Evolutionary conservation across 306 rosid species (phyloP).

Genomic region (Rosa persica): DNA sequence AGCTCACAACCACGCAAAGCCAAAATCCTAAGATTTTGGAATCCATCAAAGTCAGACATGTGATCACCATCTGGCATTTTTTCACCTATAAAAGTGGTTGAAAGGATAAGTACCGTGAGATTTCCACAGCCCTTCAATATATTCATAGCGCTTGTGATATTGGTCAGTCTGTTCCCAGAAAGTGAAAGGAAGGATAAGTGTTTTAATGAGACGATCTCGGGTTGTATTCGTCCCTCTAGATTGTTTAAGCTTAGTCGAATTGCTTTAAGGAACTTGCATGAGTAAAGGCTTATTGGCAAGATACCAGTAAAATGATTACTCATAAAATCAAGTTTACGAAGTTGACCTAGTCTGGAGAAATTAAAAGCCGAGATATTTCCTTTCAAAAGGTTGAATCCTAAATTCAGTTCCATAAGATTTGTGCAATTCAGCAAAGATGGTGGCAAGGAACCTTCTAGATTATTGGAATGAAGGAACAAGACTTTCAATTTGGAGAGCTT

Average conservation of each 20-base stretch:
- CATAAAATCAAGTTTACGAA: not conserved
- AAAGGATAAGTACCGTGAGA: not conserved
- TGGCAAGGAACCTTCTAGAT: not conserved
- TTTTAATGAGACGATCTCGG: not conserved
- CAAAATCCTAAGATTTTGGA: not conserved
- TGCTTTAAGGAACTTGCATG: conserved; percentile 7
- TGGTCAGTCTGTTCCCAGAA: not conserved
- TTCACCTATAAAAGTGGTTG: not conserved
- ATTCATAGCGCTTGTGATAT: conserved; percentile 9
- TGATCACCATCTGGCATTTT: not conserved
- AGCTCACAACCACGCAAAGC: not conserved
- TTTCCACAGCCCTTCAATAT: not conserved
- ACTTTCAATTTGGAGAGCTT: conserved; percentile 7
- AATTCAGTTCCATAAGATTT: not conserved
- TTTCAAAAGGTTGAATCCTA: not conserved
- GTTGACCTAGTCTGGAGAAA: conserved; percentile 5
- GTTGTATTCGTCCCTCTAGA: conserved; percentile 7
- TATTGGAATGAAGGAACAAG: not conserved
- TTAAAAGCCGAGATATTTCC: conserved; percentile 6
- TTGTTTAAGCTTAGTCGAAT: not conserved
- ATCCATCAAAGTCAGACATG: not conserved
- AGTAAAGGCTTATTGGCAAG: conserved; percentile 1
- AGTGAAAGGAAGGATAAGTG: conserved; percentile 2
- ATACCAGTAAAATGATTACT: not conserved
- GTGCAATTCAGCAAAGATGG: conserved; percentile 15